A percentile compares a stretch with the other conserved stretches of the same genome.
Conservation (phyloP, 345 rosid species). For the Trapa bicornis region DNA sequence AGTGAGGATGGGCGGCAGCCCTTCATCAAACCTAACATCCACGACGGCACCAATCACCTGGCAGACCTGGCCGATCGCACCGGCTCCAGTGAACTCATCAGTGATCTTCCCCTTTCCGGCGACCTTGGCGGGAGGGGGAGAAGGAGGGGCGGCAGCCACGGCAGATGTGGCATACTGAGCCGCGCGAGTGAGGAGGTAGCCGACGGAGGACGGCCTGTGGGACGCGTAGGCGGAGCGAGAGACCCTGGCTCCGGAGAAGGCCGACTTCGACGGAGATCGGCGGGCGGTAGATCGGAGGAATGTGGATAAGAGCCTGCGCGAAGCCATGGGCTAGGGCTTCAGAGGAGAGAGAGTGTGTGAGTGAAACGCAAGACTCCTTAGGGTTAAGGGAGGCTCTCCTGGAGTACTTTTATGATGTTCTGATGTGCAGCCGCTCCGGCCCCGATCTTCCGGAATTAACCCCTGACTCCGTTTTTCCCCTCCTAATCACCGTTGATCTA, state of each 20-base stretch:
- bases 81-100: constrained; percentile 79
- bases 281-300: constrained; percentile 63
- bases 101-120: constrained; percentile 46
- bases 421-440: background rate
- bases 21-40: constrained; percentile 82
- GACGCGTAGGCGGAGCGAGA: constrained; percentile 20
- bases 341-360: background rate
- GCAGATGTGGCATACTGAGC: constrained; percentile 56
- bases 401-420: background rate
- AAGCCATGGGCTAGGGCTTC: constrained; percentile 40
- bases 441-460: background rate
- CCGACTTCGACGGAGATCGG: constrained; percentile 38
- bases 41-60: constrained; percentile 97
- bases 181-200: constrained; percentile 42
- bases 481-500: background rate
- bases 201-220: constrained; percentile 37
- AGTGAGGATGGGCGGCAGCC: constrained; percentile 90
- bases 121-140: constrained; percentile 25
- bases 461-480: background rate
- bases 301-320: constrained; percentile 56
- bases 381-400: background rate
- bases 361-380: background rate
- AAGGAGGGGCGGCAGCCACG: constrained; percentile 14
- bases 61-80: constrained; percentile 81
- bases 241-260: constrained; percentile 19